Evolutionary conservation across 164 flowering plant genomes (phyloP).

Genomic region (Annona cherimola): DNA sequence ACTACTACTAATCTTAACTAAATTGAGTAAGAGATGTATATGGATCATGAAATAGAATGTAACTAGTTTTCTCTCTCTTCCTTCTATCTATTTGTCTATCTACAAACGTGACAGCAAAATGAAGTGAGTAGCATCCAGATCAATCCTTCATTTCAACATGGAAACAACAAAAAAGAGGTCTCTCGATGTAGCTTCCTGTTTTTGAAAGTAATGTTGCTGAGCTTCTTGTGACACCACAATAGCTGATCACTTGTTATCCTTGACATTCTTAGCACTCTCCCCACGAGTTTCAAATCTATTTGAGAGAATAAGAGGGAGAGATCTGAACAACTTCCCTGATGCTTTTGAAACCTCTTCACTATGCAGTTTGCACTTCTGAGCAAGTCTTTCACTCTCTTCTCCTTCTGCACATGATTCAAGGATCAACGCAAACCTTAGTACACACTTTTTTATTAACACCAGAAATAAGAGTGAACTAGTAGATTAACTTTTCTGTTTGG

Average conservation of each 20-base stretch:
- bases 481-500: too few relatives aligned
- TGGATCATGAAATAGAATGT: not conserved
- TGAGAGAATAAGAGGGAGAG: slow-evolving; percentile 36
- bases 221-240: slow-evolving; percentile 64
- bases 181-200: slow-evolving; percentile 45
- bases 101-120: not conserved
- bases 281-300: slow-evolving; percentile 57
- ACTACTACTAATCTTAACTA: too few relatives aligned
- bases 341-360: slow-evolving; percentile 63
- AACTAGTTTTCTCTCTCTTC: not conserved
- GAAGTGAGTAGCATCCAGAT: not conserved
- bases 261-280: slow-evolving; percentile 69
- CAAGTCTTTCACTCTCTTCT: slow-evolving; percentile 59
- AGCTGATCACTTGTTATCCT: slow-evolving; percentile 59
- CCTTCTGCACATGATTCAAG: slow-evolving; percentile 52
- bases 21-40: not conserved
- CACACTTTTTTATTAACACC: too few relatives aligned
- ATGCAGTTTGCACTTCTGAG: slow-evolving; percentile 61
- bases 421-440: too few relatives aligned
- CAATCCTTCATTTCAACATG: slow-evolving; percentile 40
- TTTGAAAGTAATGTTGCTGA: slow-evolving; percentile 38
- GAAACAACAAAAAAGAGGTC: slow-evolving; percentile 68
- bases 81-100: not conserved
- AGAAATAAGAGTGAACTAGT: too few relatives aligned
- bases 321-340: slow-evolving; percentile 19